Base-by-base conservation (phyloP, 1,139 yeast genomes). In the Geotrichum fermentans region DNA sequence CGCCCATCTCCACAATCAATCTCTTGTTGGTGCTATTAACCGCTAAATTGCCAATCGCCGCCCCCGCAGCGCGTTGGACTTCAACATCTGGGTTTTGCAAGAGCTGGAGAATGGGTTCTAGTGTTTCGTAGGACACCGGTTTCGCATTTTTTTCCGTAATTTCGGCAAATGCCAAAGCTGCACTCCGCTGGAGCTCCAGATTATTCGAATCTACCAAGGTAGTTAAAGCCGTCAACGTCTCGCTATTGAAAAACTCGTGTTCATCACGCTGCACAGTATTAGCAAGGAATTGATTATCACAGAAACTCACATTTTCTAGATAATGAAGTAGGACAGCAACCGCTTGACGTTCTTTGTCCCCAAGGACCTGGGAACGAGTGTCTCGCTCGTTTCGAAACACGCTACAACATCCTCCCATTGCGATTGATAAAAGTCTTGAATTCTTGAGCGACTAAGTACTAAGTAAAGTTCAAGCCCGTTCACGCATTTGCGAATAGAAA, bases 21-120 rank as follows among this genome's bases (percentile, higher is more conserved):
- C 86, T 79, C 67, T 92, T 92, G 71, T 94, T 92, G 56, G 87
- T 97, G 63, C 90, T 90, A 69, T 92, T 90, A 40, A 92, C 98
- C 1, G 99, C 99, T 61, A 92, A 73, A 61, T 92, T 92, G 7
- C 99, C 98, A 57, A 92, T 73, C 2, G 99, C 98, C 2, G 98
- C 99, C 67, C 97, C 92, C 0, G 98, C 97, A 4, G 98, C 98
- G 52, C 97, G 78, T 70, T 92, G 98, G 28, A 94, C 96, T 69
- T 92, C 98, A 47, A 90, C 78, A 66, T 92, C 99, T 18, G 84
- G 76, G 56, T 87, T 81, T 68, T 89, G 96, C 56, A 94, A 73
- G 46, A 92, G 74, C 48, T 89, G 86, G 53, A 92, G 74, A 45
- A 92, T 89, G 41, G 98, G 98, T 65, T 92, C 97, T 58, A 92